Percentiles rank a stretch among this genome's conserved stretches.
phyloP scores from a whole-genome alignment of 1,284 basidiomycete genomes.

The Ustilago hordei region DNA sequence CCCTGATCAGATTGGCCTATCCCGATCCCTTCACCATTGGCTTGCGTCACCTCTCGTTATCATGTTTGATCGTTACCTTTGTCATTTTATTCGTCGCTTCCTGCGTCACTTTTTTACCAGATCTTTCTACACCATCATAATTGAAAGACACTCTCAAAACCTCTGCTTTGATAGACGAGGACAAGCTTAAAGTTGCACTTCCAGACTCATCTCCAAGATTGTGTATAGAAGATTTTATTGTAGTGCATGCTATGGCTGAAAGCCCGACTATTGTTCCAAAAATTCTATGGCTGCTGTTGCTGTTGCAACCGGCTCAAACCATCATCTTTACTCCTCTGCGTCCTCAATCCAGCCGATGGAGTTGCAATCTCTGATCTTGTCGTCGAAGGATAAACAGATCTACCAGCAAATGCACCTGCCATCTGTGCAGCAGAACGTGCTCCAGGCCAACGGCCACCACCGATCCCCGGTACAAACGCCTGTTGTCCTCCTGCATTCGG shows the following conservation, averaged over 20 bases:
- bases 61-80: no score
- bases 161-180: neutral
- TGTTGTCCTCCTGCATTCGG: constrained; percentile 5
- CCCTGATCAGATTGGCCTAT: no score
- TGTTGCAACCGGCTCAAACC: constrained; percentile 11
- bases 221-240: no score
- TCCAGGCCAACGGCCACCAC: neutral
- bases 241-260: no score
- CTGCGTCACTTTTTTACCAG: neutral
- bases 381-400: constrained; percentile 12
- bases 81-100: neutral
- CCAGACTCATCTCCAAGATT: no score
- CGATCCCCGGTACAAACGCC: constrained; percentile 10
- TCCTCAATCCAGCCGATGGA: constrained; percentile 9
- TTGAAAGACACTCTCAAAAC: neutral
- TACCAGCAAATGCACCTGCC: constrained; percentile 7
- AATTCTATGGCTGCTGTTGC: constrained; percentile 10
- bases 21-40: no score
- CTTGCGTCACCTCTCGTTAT: no score
- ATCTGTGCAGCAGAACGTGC: neutral
- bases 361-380: constrained; percentile 31
- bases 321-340: constrained; percentile 23
- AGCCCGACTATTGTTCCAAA: no score
- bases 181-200: neutral
- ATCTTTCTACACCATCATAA: neutral